Evolutionary conservation across 192 early-diverging fungal species (phyloP), one percentile per base, ranked within the genome.

Genomic region (Dissophora globulifera): DNA sequence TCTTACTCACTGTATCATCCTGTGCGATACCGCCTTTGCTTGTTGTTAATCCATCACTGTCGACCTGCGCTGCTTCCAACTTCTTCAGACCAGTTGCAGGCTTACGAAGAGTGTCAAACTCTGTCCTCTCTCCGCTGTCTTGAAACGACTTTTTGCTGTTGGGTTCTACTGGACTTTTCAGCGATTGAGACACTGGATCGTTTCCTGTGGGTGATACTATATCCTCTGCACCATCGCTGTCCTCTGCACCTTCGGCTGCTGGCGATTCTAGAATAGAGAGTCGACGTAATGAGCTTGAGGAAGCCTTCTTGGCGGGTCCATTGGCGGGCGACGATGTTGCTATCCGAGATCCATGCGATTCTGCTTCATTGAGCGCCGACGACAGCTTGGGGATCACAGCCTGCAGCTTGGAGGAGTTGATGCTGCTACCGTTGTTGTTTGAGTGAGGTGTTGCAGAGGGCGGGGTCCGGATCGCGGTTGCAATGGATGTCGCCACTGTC

Each of bases 401-500:
- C 19, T 17, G 51, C 19, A 66, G 13, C 26, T 65, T 66, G 3
- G 62, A 59, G 1, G 55, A 25, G 26, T 27, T 23, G 13, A 11
- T 33, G 38, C 53, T 48, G 12, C 38, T 16, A 27, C 19, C 52
- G 31, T 31, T 53, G 43, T 17, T 50, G 22, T 26, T 20, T 31
- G 48, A 66, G 26, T 69, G 58, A 10, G 62, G 29, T 47, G 67
- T 19, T 2, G 55, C 29, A 5, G 67, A 32, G 16, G 70, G 70
- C 0, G 62, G 54, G 13, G 70, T 75, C 29, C 70, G 49, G 25
- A 75, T 75, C 7, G 70, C 70, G 0, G 72, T 76, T 6, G 63
- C 57, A 32, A 61, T 76, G 1, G 64, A 76, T 26, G 72, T 66
- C 15, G 64, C 72, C 13, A 76, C 63, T 0, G 72, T 76, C 2